A percentile compares a stretch with the other conserved stretches of the same genome.
phyloP scores from a whole-genome alignment of 2,329 filamentous ascomycete genomes.

The Hymenoscyphus albidus region DNA sequence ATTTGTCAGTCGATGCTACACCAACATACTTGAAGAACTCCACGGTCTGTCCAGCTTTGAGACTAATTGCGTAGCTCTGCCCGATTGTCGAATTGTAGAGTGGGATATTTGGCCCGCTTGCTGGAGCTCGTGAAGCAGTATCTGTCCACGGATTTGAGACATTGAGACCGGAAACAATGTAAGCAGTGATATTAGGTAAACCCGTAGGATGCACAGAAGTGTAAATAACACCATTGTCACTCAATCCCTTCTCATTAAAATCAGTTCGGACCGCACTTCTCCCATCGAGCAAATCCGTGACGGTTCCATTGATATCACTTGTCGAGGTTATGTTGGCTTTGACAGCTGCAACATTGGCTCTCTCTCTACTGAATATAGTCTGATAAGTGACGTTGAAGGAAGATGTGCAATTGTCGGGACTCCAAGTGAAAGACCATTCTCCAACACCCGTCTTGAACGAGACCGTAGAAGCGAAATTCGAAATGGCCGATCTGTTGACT shows the following conservation, averaged over 20 bases:
- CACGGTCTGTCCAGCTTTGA: constrained; percentile 50
- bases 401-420: constrained; percentile 44
- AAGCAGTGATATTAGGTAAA: constrained; percentile 59
- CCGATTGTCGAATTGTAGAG: constrained; percentile 61
- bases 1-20: constrained; percentile 65
- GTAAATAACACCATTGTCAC: constrained; percentile 54
- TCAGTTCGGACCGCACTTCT: constrained; percentile 62
- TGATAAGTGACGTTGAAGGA: constrained; percentile 59
- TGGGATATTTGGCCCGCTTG: constrained; percentile 43
- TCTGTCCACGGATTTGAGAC: constrained; percentile 37
- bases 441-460: constrained; percentile 61
- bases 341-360: constrained; percentile 41
- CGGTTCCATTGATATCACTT: constrained; percentile 49
- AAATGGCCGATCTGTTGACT: constrained; percentile 55
- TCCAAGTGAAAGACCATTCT: constrained; percentile 65
- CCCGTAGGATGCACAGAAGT: constrained; percentile 61
- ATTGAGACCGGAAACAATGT: constrained; percentile 49
- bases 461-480: constrained; percentile 56
- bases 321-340: constrained; percentile 55
- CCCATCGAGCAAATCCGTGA: constrained; percentile 66
- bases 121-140: constrained; percentile 31
- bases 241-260: constrained; percentile 52
- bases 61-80: constrained; percentile 51
- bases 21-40: constrained; percentile 65
- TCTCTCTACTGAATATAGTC: constrained; percentile 46